These are phyloP conservation scores for Gynandropsis gynandra DNA, from an alignment of 345 rosid species.

Conservation along the genomic window DNA sequence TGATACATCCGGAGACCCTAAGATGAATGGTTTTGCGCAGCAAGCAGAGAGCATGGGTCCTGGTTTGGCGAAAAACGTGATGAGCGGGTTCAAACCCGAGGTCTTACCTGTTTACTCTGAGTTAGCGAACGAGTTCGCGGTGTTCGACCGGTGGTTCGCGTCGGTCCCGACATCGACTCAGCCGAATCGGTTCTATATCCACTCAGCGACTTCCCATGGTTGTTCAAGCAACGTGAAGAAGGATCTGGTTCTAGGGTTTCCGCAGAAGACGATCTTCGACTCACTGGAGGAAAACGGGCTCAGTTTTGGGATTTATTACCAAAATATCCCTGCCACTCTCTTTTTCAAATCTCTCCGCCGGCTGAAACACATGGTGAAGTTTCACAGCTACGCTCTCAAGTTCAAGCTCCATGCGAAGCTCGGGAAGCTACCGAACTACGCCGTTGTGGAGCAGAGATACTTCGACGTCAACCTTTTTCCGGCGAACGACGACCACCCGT, in stretches of 20 bases:
- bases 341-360: conserved; percentile 71
- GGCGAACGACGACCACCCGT: conserved; percentile 95
- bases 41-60: conserved; percentile 66
- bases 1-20: conserved; percentile 39
- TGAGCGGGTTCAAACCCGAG: conserved; percentile 79
- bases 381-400: conserved; percentile 54
- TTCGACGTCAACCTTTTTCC: conserved; percentile 57
- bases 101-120: conserved; percentile 65
- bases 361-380: conserved; percentile 54
- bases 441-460: conserved; percentile 82
- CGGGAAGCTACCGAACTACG: conserved; percentile 79
- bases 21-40: conserved; percentile 91
- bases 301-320: conserved; percentile 86
- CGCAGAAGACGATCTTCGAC: conserved; percentile 87
- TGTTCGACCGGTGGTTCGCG: conserved; percentile 97
- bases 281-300: conserved; percentile 79
- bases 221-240: conserved; percentile 75
- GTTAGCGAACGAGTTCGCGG: conserved; percentile 77
- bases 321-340: conserved; percentile 87
- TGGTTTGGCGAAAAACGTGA: conserved; percentile 55
- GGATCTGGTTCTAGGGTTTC: conserved; percentile 84
- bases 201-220: conserved; percentile 97
- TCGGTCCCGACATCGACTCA: conserved; percentile 98
- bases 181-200: conserved; percentile 95
- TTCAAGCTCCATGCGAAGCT: conserved; percentile 61